Evolutionary conservation across 2,329 filamentous ascomycete species (phyloP), one percentile per base, ranked within the genome.

Genomic region (Eutypa lata): DNA sequence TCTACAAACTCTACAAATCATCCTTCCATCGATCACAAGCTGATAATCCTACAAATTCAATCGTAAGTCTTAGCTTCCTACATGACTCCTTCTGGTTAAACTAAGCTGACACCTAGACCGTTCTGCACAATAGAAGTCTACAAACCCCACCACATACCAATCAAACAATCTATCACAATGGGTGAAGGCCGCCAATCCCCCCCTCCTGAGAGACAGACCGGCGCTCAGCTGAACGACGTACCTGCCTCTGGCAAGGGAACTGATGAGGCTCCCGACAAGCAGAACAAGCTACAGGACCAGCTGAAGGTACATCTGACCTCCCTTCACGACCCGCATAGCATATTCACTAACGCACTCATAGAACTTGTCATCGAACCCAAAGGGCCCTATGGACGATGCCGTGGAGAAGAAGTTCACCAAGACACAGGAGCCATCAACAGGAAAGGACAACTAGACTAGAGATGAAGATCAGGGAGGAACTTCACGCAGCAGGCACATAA

Each of bases 171-270:
- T 56, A 55, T 60, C 68, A 84, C 59, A 65, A 90, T 91, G 88
- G 60, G 64, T 66, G 72, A 81, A 72, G 88, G 89, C 69, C 86
- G 86, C 67, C 82, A 96, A 73, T 96, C 91, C 31, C 91, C 91
- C 57, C 75, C 85, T 49, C 89, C 89, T 26, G 84, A 89, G 74
- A 68, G 70, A 60, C 89, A 90, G 73, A 74, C 78, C 37, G 86
- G 82, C 54, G 72, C 76, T 51, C 90, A 94, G 74, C 72, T 83
- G 53, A 74, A 82, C 58, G 82, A 81, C 7, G 66, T 80, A 13
- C 77, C 84, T 2, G 81, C 71, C n/a, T 73, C 76, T 1, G 82
- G 84, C 52, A 78, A 84, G 61, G 80, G 81, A 47, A 76, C 80
- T 62, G 74, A 84, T 58, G 75, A 83, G 44, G 75, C 67, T n/a